A percentile compares a stretch with the other conserved stretches of the same genome.
These are phyloP conservation scores for Aspergillus awamori DNA, from an alignment of 2,329 filamentous ascomycete species.

Conservation along the genomic window DNA sequence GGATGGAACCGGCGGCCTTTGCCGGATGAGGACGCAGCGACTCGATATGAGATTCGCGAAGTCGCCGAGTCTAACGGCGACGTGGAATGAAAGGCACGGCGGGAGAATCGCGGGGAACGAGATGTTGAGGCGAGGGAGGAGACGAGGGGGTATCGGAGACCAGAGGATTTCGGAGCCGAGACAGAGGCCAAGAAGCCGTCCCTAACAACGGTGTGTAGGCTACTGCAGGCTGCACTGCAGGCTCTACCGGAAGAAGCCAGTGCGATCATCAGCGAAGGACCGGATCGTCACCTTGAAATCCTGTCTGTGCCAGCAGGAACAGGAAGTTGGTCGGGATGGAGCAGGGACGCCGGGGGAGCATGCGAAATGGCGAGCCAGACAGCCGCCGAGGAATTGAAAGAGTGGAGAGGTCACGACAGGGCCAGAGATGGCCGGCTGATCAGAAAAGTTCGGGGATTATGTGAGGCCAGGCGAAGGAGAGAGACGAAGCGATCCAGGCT, in stretches of 20 bases:
- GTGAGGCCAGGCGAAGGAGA: background rate
- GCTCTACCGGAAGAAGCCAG: conserved; percentile 34
- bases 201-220: conserved; percentile 32
- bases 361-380: background rate
- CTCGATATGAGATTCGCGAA: conserved; percentile 64
- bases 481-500: background rate
- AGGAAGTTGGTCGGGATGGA: background rate
- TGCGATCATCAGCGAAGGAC: conserved; percentile 35
- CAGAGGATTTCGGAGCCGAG: conserved; percentile 16
- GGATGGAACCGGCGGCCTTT: conserved; percentile 72
- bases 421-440: background rate
- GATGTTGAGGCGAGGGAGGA: conserved; percentile 11
- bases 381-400: background rate
- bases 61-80: conserved; percentile 31
- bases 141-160: conserved; percentile 15
- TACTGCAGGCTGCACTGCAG: conserved; percentile 39
- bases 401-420: conserved; percentile 3
- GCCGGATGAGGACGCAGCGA: conserved; percentile 74
- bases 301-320: conserved; percentile 16
- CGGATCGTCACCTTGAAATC: conserved; percentile 24
- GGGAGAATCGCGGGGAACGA: conserved; percentile 11
- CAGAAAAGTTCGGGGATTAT: background rate
- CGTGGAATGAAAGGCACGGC: conserved; percentile 34
- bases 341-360: background rate
- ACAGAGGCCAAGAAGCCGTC: conserved; percentile 24